Conservation (phyloP, 306 rosid species). For the Cicer judaicum region DNA sequence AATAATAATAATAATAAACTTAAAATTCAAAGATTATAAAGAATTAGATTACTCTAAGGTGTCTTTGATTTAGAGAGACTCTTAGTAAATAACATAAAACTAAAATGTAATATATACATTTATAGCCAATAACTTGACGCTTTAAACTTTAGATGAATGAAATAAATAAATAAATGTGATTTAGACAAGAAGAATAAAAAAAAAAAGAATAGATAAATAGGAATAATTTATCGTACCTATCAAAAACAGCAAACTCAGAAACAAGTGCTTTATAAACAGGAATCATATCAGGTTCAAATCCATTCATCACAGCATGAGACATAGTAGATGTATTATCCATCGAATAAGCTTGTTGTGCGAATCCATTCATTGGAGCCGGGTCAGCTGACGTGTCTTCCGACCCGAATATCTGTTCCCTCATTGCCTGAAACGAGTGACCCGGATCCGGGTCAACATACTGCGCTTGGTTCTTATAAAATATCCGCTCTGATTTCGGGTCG, state of each 20-base stretch:
- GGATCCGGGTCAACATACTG: conserved; percentile 87
- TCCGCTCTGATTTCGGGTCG: conserved; percentile 59
- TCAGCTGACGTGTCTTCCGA: conserved; percentile 48
- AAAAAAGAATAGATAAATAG: not conserved
- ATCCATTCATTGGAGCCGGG: conserved; percentile 86
- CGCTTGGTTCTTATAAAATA: conserved; percentile 57
- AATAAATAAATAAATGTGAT: no score
- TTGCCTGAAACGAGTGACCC: conserved; percentile 91
- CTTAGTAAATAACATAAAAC: no score
- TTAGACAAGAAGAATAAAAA: not conserved
- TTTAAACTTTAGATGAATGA: no score
- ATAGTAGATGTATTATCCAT: conserved; percentile 69
- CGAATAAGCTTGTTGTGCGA: conserved; percentile 76
- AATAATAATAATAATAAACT: no score
- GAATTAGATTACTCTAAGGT: no score
- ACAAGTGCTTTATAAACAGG: conserved; percentile 74
- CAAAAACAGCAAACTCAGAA: conserved; percentile 81
- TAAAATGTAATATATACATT: no score
- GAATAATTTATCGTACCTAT: conserved; percentile 53
- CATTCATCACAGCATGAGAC: conserved; percentile 78
- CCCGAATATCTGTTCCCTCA: conserved; percentile 82
- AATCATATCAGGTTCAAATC: conserved; percentile 65
- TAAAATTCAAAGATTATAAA: no score
- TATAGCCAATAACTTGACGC: no score
- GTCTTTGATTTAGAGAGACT: no score